These are phyloP conservation scores for Apiotrichum sp. DNA, from an alignment of 1,284 basidiomycete genomes.

Conservation along the genomic window DNA sequence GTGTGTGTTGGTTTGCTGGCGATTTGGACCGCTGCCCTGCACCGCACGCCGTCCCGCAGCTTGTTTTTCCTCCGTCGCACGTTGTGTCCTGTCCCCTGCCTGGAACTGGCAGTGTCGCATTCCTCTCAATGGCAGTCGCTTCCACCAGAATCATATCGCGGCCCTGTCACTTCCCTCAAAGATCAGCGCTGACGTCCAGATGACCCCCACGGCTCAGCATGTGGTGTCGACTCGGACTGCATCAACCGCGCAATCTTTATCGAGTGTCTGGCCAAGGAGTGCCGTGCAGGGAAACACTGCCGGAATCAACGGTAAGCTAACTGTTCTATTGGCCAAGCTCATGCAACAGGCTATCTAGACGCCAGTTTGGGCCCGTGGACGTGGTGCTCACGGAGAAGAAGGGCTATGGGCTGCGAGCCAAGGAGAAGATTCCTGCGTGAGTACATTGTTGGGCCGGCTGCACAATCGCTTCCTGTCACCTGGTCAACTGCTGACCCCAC, in stretches of 20 bases:
- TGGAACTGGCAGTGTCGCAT: too few relatives aligned
- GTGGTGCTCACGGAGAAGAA: constrained; percentile 94
- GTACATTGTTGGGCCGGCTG: constrained; percentile 27
- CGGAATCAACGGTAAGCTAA: constrained; percentile 79
- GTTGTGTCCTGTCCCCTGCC: too few relatives aligned
- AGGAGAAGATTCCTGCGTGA: constrained; percentile 63
- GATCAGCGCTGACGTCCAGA: constrained; percentile 25
- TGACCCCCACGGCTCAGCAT: constrained; percentile 61
- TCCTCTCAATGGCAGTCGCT: too few relatives aligned
- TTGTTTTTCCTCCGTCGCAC: too few relatives aligned
- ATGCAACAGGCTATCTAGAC: constrained; percentile 67
- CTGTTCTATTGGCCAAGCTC: not conserved
- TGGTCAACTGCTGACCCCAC: not conserved
- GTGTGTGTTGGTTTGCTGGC: too few relatives aligned
- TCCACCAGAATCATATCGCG: too few relatives aligned
- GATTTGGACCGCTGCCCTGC: too few relatives aligned
- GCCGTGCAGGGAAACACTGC: constrained; percentile 73
- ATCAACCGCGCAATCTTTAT: constrained; percentile 97
- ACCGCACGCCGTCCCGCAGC: too few relatives aligned
- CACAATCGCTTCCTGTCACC: not conserved
- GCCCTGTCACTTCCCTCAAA: too few relatives aligned
- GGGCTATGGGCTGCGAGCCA: constrained; percentile 84
- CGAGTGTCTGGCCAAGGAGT: constrained; percentile 84
- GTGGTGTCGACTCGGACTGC: constrained; percentile 85
- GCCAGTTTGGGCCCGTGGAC: constrained; percentile 78